Base-by-base conservation (phyloP, 805 yeast genomes). In the Candida loeiensis region DNA sequence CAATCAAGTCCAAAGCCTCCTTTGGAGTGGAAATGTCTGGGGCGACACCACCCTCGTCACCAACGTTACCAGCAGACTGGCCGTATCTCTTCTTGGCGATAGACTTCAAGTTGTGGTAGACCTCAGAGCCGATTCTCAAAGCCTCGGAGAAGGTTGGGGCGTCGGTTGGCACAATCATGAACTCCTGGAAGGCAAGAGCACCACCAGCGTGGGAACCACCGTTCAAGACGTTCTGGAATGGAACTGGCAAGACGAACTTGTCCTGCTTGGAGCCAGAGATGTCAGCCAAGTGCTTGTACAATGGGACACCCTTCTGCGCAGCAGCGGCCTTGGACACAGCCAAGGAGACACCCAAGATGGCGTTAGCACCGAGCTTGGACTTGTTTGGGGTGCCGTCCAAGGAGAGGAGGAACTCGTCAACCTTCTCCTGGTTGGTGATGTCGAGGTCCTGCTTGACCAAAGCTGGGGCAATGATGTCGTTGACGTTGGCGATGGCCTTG, bases 191-290 rank as follows among this genome's bases (percentile, higher is more conserved):
- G 60, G 99, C 99, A 56, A 91, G 78, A 66, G 91, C 83, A 77
- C 99, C 99, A 77, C 99, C 99, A 63, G 99, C 99, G 76, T 91
- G 99, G 63, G 95, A 85, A 73, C 99, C 99, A 79, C 99, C 99
- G 83, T 91, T 91, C 71, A 91, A 79, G 53, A 91, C 99, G 77
- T 91, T 91, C 77, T 87, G 93, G 95, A 93, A 85, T 55, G 99
- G 99, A 71, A 93, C 98, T 69, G 99, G 99, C 67, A 91, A 76
- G 45, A 93, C 97, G 70, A 70, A 93, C 70, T 95, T 91, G 61
- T 74, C 70, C 70, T 79, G 77, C 60, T 95, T 73, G 51, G 79
- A 58, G 45, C 79, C 81, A 52, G 96, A 64, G 51, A 93, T 65
- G 58, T 82, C 86, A 54, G 95, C 79, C 66, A 93, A 73, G 77